Evolutionary conservation across 148 eudicot genomes (phyloP), one percentile per base, ranked within the genome.

Genomic region (Arbutus unedo): DNA sequence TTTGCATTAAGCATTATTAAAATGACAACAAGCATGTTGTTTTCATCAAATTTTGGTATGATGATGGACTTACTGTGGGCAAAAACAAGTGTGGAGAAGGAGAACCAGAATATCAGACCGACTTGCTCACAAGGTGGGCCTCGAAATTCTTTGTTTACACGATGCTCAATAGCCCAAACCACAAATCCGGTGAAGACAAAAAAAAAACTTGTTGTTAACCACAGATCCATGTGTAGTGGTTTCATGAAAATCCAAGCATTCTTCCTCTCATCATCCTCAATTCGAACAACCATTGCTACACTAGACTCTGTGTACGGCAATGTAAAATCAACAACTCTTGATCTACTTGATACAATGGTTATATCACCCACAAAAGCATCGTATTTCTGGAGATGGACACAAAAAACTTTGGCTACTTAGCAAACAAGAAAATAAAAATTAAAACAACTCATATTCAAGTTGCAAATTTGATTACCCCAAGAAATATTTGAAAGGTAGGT

Each of bases 271-370:
- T 91, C 84, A 43, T 82, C 81, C 86, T 89, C 85, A 23, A 89
- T 62, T 47, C 88, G 93, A 44, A 87, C 92, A 41, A 94, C 50
- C 89, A 89, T 84, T 3, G 86, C 75, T 4, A 94, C 91, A 4
- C 96, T 94, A 4, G 93, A 90, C 81, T 94, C 93, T n/a, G 88
- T 86, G 81, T 70, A 94, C 45, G 96, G 98, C 66, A 92, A 84
- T 19, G 94, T 82, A 67, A 90, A 94, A 68, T 94, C 98, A 8
- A 90, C 92, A n/a, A 38, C 70, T 14, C 6, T 18, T 4, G 94
- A 84, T 60, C 98, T 85, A 21, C 89, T 80, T 23, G 91, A 88
- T 38, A 84, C 14, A 53, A 94, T 91, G 2, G 98, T 87, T 23
- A 86, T 50, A 72, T 92, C 96, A 0, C 98, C 98, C 47, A 91